Evolutionary conservation across 306 rosid species (phyloP), one percentile per base, ranked within the genome.

Genomic region (Castanospermum australe): DNA sequence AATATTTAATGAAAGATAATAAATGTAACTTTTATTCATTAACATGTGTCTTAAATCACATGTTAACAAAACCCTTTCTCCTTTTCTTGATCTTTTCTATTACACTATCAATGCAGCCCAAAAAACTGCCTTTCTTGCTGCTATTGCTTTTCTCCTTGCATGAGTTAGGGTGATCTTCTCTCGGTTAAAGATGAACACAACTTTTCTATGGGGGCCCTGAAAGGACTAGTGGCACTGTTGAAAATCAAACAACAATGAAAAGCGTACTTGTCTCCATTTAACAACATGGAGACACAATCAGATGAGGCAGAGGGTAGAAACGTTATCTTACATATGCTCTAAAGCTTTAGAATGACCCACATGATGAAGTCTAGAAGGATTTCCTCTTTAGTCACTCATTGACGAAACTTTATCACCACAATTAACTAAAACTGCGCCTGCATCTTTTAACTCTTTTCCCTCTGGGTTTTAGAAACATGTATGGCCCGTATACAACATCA

Each of bases 241-340:
- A 66, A 71, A 62, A 59, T 71, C 70, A 81, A 75, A 81, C 61
- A 52, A 38, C 56, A 64, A 71, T 48, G 61, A 81, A 66, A 74
- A 50, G 65, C 10, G 81, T 76, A 72, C 83, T 69, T 63, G 69
- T 57, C 47, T 67, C 78, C 56, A 67, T 80, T 65, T 25, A 64
- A 84, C 83, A 64, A 79, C 54, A 18, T 60, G 82, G 82, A 76
- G 90, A 83, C 88, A 74, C 74, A 79, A 77, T 87, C 86, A 88
- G 81, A 66, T 77, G 83, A 48, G 56, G 70, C 73, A 77, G 42
- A 71, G 87, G 81, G 35, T 41, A n/a, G 71, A 21, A 80, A 20
- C 21, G 22, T 75, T 78, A 73, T 63, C 62, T 59, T 48, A 42
- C 24, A 2, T 13, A n/a, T 72, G 64, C 47, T 78, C 54, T 32